Conservation (phyloP, 257 asterid species). For the Solanum raphanifolium region DNA sequence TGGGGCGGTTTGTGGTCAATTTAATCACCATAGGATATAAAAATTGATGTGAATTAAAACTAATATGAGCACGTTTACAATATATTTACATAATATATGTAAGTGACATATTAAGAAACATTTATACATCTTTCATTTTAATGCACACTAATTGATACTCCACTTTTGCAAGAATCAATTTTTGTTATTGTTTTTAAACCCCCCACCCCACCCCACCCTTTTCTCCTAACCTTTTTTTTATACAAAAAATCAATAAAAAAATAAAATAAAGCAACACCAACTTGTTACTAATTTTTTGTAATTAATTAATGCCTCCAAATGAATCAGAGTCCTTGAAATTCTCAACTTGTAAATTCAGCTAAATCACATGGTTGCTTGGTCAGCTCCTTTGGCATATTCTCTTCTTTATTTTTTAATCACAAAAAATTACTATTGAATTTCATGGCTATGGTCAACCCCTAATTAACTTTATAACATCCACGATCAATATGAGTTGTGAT, state of each 20-base stretch:
- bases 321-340: not conserved
- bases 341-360: not conserved
- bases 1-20: not conserved
- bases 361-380: conserved; percentile 2
- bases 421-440: not conserved
- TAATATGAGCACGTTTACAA: not conserved
- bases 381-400: conserved; percentile 1
- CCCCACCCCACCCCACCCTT: too few relatives aligned
- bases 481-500: too few relatives aligned
- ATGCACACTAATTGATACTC: not conserved
- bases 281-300: not conserved
- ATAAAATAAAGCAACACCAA: not conserved
- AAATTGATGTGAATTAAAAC: not conserved
- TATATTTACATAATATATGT: not conserved
- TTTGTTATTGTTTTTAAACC: too few relatives aligned
- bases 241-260: not conserved
- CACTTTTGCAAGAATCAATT: not conserved
- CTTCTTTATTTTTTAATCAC: not conserved
- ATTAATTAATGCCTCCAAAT: not conserved
- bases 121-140: not conserved
- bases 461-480: not conserved
- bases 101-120: not conserved
- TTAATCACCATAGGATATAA: not conserved
- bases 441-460: not conserved
- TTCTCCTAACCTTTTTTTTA: not conserved